Evolutionary conservation across 1,139 yeast species (phyloP), one percentile per base, ranked within the genome.

Genomic region (Suhomyces anneliseae): DNA sequence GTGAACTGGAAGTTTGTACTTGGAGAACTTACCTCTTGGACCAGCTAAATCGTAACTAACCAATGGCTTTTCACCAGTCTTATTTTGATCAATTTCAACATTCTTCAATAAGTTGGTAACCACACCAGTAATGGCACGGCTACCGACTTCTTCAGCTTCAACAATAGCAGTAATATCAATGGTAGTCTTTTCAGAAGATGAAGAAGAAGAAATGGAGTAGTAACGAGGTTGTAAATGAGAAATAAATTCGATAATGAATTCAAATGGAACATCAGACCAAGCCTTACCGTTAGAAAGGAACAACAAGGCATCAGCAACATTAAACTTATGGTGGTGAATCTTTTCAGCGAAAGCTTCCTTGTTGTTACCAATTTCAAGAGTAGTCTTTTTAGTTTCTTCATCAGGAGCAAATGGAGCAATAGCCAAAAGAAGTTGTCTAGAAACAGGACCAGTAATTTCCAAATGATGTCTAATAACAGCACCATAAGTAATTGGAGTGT

Each of bases 141-240:
- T 79, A 51, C 76, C 78, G 39, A 66, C 55, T 44, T 67, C 60
- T 61, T 84, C 82, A 39, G 84, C 80, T 71, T 93, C 99, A 45
- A 95, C 98, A 46, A 92, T 95, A 2, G 97, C 97, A 27, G 99
- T 93, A 50, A 92, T 78, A 58, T 85, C 90, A 52, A 93, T 79
- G 14, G 78, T 76, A 47, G 83, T 79, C 66, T 90, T 90, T 61
- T 89, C 95, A 48, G 83, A 78, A 50, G 83, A 69, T 2, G 96
- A 85, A 9, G 97, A 90, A 2, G 98, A 92, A 4, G 98, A 92
- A 57, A 93, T 93, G 24, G 99, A 93, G 69, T 93, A 93, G 71
- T 90, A 93, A 69, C 99, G 92, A 40, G 98, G 97, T 64, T 87
- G 95, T 59, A 93, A 74, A 59, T 84, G 90, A 45, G 90, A 82